These are phyloP conservation scores for Nigrograna mackinnonii DNA, from an alignment of 2,329 filamentous ascomycete genomes.

Conservation along the genomic window DNA sequence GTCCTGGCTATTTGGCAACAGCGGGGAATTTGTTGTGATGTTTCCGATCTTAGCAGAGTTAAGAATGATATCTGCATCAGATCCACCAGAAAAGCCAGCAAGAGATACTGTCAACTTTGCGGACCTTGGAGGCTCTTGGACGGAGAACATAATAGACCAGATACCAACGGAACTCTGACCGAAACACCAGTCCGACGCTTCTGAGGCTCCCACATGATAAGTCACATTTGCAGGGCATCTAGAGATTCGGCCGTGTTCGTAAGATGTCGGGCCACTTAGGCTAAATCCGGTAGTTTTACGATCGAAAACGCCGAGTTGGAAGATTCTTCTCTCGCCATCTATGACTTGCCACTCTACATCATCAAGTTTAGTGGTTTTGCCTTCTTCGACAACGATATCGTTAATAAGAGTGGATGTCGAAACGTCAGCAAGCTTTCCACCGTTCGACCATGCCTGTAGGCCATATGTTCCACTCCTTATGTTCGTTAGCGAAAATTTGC, in stretches of 20 bases:
- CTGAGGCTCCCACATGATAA: constrained; percentile 45
- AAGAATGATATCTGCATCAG: constrained; percentile 44
- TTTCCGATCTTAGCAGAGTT: constrained; percentile 47
- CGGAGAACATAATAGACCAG: constrained; percentile 40
- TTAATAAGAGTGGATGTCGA: constrained; percentile 49
- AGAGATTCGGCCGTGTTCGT: constrained; percentile 50
- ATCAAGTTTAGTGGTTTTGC: constrained; percentile 42
- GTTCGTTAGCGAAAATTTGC: constrained; percentile 48
- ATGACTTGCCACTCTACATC: constrained; percentile 47
- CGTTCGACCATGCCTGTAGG: constrained; percentile 56
- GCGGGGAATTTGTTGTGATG: constrained; percentile 35
- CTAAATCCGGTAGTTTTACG: constrained; percentile 50
- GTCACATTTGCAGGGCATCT: constrained; percentile 51
- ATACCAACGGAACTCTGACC: constrained; percentile 45
- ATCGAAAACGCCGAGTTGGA: constrained; percentile 55
- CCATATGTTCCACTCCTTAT: constrained; percentile 52
- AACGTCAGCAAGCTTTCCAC: constrained; percentile 49
- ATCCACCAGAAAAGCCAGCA: constrained; percentile 50
- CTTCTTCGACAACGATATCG: constrained; percentile 42
- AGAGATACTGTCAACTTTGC: constrained; percentile 48
- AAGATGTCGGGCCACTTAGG: constrained; percentile 45
- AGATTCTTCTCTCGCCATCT: constrained; percentile 43
- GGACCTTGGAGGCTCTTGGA: constrained; percentile 11
- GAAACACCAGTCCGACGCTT: constrained; percentile 52
- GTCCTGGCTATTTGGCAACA: constrained; percentile 48